phyloP scores from a whole-genome alignment of 352 stramenopile species.

The Phytophthora constricta region DNA sequence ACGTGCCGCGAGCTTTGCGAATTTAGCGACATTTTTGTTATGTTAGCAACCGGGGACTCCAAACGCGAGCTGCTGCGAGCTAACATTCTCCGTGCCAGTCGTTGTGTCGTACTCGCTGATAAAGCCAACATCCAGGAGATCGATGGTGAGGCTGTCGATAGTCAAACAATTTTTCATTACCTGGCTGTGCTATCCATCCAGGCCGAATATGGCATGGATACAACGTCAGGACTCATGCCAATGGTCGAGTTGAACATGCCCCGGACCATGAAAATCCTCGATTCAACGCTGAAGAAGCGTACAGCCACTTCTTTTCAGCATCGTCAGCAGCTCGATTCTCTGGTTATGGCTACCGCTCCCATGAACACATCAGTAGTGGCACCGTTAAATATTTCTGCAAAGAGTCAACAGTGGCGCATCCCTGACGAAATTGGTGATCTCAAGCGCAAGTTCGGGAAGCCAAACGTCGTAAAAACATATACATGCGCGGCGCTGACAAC shows the following conservation, averaged over 20 bases:
- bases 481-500: conserved; percentile 34
- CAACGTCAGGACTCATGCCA: conserved; percentile 52
- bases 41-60: conserved; percentile 58
- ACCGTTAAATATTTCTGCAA: conserved; percentile 5
- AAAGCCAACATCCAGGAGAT: conserved; percentile 59
- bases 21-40: conserved; percentile 67
- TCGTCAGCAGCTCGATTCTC: conserved; percentile 43
- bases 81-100: conserved; percentile 57
- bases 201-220: conserved; percentile 52
- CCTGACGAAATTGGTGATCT: conserved; percentile 20
- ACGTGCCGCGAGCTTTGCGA: conserved; percentile 39
- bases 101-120: conserved; percentile 68
- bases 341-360: conserved; percentile 19
- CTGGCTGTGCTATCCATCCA: conserved; percentile 69
- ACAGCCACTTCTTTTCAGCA: conserved; percentile 42
- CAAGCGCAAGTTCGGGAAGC: conserved; percentile 24
- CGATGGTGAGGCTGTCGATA: conserved; percentile 66
- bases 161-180: conserved; percentile 72
- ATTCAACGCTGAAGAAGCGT: conserved; percentile 66
- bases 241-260: conserved; percentile 73
- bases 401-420: conserved; percentile 12
- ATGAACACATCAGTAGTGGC: conserved; percentile 8
- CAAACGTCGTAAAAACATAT: conserved; percentile 40
- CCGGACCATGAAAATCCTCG: conserved; percentile 72
- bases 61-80: conserved; percentile 62